phyloP scores from a whole-genome alignment of 108 stramenopile genomes.

The Fistulifera solaris region DNA sequence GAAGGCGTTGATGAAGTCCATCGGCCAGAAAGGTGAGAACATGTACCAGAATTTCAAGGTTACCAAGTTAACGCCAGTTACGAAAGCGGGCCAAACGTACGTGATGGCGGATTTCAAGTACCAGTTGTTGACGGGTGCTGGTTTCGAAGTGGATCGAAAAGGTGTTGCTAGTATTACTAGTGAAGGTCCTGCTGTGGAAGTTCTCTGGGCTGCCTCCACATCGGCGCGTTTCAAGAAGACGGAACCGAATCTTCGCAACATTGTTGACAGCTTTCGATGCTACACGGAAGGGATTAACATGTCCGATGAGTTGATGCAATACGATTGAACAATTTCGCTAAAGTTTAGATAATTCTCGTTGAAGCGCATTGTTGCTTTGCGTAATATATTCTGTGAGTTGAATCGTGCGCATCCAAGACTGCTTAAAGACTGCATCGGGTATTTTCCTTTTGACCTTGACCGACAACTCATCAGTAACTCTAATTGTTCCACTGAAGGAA shows the following conservation, averaged over 20 bases:
- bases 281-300: conserved; percentile 79
- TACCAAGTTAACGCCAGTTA: conserved; percentile 58
- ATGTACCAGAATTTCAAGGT: conserved; percentile 93
- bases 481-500: too few species aligned
- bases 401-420: too few species aligned
- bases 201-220: conserved; percentile 76
- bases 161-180: conserved; percentile 83
- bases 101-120: conserved; percentile 90
- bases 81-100: conserved; percentile 48
- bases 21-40: conserved; percentile 83
- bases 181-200: conserved; percentile 69
- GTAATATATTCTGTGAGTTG: too few species aligned
- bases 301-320: conserved; percentile 15
- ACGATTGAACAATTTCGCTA: too few species aligned
- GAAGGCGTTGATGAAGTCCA: conserved; percentile 53
- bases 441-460: too few species aligned
- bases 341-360: too few species aligned
- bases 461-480: too few species aligned
- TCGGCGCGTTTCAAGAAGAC: conserved; percentile 70
- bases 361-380: too few species aligned
- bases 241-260: conserved; percentile 47
- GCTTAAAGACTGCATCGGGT: too few species aligned
- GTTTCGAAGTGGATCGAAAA: conserved; percentile 88
- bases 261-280: conserved; percentile 63
- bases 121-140: conserved; percentile 89